Evolutionary conservation across 1,284 basidiomycete species (phyloP).

Genomic region (Marasmius tenuissimus): DNA sequence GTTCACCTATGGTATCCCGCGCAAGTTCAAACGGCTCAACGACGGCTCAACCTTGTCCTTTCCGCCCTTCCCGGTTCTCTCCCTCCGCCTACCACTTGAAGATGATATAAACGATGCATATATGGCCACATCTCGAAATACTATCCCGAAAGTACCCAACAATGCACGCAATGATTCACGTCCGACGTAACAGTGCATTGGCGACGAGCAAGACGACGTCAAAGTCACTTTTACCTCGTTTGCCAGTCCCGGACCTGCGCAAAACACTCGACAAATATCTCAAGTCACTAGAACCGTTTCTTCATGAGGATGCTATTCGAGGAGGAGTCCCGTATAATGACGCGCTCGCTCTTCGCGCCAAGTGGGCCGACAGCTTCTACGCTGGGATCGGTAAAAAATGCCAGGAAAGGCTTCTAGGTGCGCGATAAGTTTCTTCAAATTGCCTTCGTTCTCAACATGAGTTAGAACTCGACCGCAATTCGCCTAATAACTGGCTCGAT

Average conservation of each 20-base stretch:
- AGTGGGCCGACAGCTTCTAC: conserved; percentile 76
- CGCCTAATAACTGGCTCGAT: conserved; percentile 93
- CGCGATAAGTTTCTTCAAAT: conserved; percentile 24
- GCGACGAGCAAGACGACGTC: background rate
- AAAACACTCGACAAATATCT: conserved; percentile 82
- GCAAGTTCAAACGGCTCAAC: background rate
- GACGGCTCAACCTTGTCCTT: too few relatives aligned
- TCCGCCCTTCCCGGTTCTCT: background rate
- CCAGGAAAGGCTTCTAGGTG: conserved; percentile 83
- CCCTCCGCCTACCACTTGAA: background rate
- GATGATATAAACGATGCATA: background rate
- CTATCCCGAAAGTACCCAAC: background rate
- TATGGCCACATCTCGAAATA: background rate
- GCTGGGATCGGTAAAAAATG: conserved; percentile 68
- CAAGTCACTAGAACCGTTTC: conserved; percentile 76
- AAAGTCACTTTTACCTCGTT: conserved; percentile 43
- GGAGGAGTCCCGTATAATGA: conserved; percentile 54
- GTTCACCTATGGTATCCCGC: background rate
- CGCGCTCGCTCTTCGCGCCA: conserved; percentile 60
- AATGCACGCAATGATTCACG: background rate
- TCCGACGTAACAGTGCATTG: background rate
- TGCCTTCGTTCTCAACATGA: conserved; percentile 6
- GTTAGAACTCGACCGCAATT: conserved; percentile 80
- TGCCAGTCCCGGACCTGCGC: conserved; percentile 85
- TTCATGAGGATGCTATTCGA: conserved; percentile 71